Evolutionary conservation across 805 yeast species (phyloP).

Genomic region (Nakazawaea holstii): DNA sequence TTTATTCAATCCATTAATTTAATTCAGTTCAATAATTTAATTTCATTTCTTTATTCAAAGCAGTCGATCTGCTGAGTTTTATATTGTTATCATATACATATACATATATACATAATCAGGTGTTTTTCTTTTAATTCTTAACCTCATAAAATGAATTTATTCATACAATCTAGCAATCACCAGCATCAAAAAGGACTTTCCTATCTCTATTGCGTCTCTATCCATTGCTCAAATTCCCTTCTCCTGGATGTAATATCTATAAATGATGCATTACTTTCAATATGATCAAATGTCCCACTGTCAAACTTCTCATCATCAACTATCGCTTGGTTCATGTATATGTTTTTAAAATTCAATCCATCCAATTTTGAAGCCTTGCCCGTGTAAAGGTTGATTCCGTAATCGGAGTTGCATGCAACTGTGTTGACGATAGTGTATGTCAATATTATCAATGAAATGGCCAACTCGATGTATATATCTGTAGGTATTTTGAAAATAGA

Average conservation of each 20-base stretch:
- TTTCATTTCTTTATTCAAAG: not conserved
- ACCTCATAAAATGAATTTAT: too few species aligned
- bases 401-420: not conserved
- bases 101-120: too few species aligned
- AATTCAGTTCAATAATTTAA: not conserved
- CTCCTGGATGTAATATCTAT: slow-evolving; percentile 44
- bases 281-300: slow-evolving; percentile 31
- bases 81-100: too few species aligned
- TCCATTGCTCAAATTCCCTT: slow-evolving; percentile 34
- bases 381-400: slow-evolving; percentile 1
- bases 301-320: slow-evolving; percentile 43
- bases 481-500: slow-evolving; percentile 1
- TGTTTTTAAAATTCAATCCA: slow-evolving; percentile 30
- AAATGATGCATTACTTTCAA: slow-evolving; percentile 47
- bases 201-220: slow-evolving; percentile 9
- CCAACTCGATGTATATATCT: slow-evolving; percentile 3
- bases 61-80: not conserved
- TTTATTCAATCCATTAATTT: too few species aligned
- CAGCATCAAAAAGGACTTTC: not conserved
- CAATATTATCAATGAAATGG: not conserved
- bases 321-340: slow-evolving; percentile 44
- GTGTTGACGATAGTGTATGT: not conserved
- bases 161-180: too few species aligned
- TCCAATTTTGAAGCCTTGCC: not conserved
- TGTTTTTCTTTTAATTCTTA: too few species aligned